Evolutionary conservation across 352 stramenopile species (phyloP).

Genomic region (Pythium sukuiense): DNA sequence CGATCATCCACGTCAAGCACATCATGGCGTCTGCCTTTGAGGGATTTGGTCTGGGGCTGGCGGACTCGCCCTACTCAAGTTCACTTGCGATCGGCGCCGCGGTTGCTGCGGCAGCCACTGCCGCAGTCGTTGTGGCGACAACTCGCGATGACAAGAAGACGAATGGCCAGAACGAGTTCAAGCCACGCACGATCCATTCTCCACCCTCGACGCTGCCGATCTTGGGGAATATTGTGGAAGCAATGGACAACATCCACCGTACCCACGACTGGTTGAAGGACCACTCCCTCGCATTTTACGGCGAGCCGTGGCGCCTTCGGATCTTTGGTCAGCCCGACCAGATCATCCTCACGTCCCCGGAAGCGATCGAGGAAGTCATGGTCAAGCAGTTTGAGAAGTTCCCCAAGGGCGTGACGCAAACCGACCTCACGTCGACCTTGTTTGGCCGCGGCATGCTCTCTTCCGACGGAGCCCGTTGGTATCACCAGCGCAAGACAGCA

Average conservation of each 20-base stretch:
- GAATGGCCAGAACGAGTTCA: neutral
- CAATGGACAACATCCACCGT: constrained; percentile 9
- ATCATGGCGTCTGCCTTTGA: neutral
- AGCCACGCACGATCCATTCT: neutral
- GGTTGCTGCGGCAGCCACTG: neutral
- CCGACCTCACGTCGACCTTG: constrained; percentile 17
- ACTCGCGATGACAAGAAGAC: neutral
- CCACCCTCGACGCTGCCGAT: neutral
- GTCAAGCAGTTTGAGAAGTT: constrained; percentile 31
- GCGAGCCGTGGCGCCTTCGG: constrained; percentile 22
- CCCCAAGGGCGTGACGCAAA: constrained; percentile 23
- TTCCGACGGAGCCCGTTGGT: constrained; percentile 28
- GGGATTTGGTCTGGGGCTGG: neutral
- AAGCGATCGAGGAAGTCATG: constrained; percentile 30
- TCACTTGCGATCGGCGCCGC: neutral
- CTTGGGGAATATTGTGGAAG: neutral
- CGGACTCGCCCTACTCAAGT: neutral
- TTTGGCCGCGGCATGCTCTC: constrained; percentile 25
- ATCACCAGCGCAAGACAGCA: constrained; percentile 29
- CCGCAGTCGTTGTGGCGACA: neutral
- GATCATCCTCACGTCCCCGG: constrained; percentile 21
- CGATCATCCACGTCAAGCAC: neutral
- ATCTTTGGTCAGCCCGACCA: constrained; percentile 13
- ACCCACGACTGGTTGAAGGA: constrained; percentile 49
- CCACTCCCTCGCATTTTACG: constrained; percentile 2